Evolutionary conservation across 768 basidiomycete genomes (phyloP), one percentile per base, ranked within the genome.

Genomic region (Chalciporus chontae): DNA sequence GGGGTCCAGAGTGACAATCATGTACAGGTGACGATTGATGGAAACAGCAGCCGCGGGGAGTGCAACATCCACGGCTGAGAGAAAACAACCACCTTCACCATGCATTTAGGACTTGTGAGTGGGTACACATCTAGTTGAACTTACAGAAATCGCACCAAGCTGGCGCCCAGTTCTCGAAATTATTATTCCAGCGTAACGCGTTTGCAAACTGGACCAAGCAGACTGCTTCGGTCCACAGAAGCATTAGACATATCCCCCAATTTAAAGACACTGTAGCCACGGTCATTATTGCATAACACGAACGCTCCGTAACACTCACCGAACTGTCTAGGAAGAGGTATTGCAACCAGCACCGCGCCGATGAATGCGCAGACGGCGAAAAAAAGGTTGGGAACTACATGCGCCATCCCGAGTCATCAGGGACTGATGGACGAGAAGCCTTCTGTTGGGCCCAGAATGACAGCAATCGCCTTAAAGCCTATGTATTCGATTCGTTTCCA

Each of bases 131-230:
- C 18, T 14, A 32, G 6, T 8, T 18, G 15, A 9, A 61, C 77
- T 51, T 45, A 81, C 81, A 69, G 40, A 83, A 77, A 59, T 83
- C 80, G 58, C 81, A 81, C 75, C 77, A 83, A 8, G 70, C 66
- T 0, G 77, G 77, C 0, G 65, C 51, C 21, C 52, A 48, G 52
- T 73, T 62, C 2, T 51, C 51, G 19, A 58, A 45, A 19, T 62
- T 70, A 13, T 64, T 54, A 29, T 58, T 56, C 74, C 74, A 78
- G n/a, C 70, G 53, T 44, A 66, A 68, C 57, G 57, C 70, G 55
- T 75, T 72, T 37, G 69, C 58, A 36, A 71, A 55, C 37, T 52
- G 53, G 11, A 67, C 26, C 5, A 71, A 26, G 40, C 62, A 66
- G 2, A 44, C 49, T n/a, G 55, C 3, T 18, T 50, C 57, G 2